Percentiles rank a stretch among this genome's conserved stretches.
phyloP scores from a whole-genome alignment of 2,329 filamentous ascomycete species.

The Aspergillus pseudoviridinutans region DNA sequence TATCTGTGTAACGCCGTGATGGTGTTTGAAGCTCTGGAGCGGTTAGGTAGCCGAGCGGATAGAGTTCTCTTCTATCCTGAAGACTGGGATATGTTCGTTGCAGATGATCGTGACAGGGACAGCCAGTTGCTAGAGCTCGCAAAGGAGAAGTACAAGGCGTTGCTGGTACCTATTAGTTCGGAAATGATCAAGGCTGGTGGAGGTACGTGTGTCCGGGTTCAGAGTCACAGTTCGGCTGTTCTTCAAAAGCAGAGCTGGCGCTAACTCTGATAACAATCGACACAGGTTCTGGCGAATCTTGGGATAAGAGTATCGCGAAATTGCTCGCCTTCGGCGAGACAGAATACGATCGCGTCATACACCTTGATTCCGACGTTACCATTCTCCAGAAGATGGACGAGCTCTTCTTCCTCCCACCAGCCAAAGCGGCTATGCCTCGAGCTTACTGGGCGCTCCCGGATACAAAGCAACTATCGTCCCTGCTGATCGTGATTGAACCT shows the following conservation, averaged over 20 bases:
- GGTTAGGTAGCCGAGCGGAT: slow-evolving; percentile 37
- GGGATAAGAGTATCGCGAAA: slow-evolving; percentile 64
- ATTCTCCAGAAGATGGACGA: slow-evolving; percentile 65
- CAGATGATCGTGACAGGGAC: slow-evolving; percentile 27
- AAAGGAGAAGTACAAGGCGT: slow-evolving; percentile 47
- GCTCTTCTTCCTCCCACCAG: slow-evolving; percentile 62
- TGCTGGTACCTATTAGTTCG: slow-evolving; percentile 46
- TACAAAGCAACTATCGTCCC: slow-evolving; percentile 54
- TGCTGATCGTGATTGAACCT: slow-evolving; percentile 61
- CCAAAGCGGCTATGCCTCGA: slow-evolving; percentile 62
- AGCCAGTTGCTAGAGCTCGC: slow-evolving; percentile 49
- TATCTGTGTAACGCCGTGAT: slow-evolving; percentile 43
- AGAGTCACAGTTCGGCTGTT: not conserved
- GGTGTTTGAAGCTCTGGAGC: slow-evolving; percentile 40
- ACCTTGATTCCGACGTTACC: slow-evolving; percentile 61
- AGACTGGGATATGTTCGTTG: slow-evolving; percentile 35
- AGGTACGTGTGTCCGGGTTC: slow-evolving; percentile 15
- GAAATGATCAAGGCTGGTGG: slow-evolving; percentile 26
- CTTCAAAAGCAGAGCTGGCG: not conserved
- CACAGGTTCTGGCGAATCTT: slow-evolving; percentile 44
- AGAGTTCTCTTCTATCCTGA: slow-evolving; percentile 41
- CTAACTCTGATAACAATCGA: not conserved
- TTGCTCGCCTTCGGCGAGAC: slow-evolving; percentile 65
- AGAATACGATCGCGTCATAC: slow-evolving; percentile 56
- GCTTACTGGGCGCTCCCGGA: slow-evolving; percentile 65